phyloP scores from a whole-genome alignment of 78 protist genomes.

The Dictyostelium brefeldianum region DNA sequence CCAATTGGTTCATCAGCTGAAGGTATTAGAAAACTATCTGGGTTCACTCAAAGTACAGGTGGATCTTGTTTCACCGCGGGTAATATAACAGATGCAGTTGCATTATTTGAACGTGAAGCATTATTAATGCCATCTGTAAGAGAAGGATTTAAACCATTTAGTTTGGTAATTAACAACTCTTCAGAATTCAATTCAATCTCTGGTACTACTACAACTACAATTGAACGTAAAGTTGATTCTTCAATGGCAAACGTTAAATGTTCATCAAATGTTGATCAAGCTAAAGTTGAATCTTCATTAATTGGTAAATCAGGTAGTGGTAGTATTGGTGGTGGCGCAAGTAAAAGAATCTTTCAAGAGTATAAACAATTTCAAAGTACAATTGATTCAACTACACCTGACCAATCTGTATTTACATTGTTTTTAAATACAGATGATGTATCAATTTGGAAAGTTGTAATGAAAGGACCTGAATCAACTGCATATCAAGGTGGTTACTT shows the following conservation, averaged over 20 bases:
- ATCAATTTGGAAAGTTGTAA: slow-evolving; percentile 45
- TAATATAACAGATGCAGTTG: background rate
- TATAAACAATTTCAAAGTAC: background rate
- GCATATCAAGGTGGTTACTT: slow-evolving; percentile 65
- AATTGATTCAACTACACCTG: background rate
- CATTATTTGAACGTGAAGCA: slow-evolving; percentile 61
- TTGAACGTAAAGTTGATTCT: background rate
- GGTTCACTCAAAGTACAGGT: slow-evolving; percentile 36
- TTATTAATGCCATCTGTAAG: background rate
- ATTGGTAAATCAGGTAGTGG: background rate
- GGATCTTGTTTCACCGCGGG: slow-evolving; percentile 21
- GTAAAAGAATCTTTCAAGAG: background rate
- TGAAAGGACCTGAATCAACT: slow-evolving; percentile 52
- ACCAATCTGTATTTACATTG: background rate
- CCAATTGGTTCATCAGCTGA: slow-evolving; percentile 18
- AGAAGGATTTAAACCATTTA: slow-evolving; percentile 19
- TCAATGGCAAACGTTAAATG: background rate
- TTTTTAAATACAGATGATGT: slow-evolving; percentile 20
- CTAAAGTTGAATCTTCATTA: background rate
- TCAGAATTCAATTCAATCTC: background rate
- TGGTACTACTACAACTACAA: background rate
- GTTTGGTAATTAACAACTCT: background rate
- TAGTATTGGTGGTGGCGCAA: background rate
- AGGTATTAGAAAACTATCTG: background rate
- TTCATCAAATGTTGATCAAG: background rate